A percentile compares a stretch with the other conserved stretches of the same genome.
phyloP scores from a whole-genome alignment of 129 eudicot species.

The Lactuca sativa region DNA sequence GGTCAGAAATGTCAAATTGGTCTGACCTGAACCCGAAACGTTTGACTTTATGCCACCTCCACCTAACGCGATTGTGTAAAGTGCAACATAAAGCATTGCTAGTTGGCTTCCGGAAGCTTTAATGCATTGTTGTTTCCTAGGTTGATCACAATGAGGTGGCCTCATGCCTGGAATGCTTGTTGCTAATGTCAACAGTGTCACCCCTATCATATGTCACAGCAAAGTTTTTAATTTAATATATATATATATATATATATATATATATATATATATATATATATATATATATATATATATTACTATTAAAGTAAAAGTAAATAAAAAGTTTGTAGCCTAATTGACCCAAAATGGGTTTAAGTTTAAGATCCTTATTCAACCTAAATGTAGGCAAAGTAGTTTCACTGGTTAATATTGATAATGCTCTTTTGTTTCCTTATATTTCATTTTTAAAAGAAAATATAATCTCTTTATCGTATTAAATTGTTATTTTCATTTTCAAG shows the following conservation, averaged over 20 bases:
- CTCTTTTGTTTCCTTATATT: too few relatives aligned
- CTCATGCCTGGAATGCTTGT: slow-evolving; percentile 75
- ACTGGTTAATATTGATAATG: too few relatives aligned
- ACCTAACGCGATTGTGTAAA: slow-evolving; percentile 90
- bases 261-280: slow-evolving; percentile 21
- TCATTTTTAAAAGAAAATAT: too few relatives aligned
- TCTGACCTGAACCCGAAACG: slow-evolving; percentile 95
- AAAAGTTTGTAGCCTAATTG: too few relatives aligned
- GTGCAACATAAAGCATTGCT: slow-evolving; percentile 72
- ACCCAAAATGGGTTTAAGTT: too few relatives aligned
- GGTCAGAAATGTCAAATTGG: slow-evolving; percentile 75
- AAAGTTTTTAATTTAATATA: not conserved
- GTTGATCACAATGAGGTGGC: slow-evolving; percentile 67
- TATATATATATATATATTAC: too few relatives aligned
- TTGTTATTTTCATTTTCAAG: too few relatives aligned
- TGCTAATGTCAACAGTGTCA: slow-evolving; percentile 68
- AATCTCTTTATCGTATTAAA: too few relatives aligned
- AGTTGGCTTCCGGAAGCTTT: slow-evolving; percentile 75
- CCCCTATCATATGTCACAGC: slow-evolving; percentile 63
- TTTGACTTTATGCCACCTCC: slow-evolving; percentile 97
- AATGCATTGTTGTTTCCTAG: slow-evolving; percentile 54
- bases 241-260: too few relatives aligned
- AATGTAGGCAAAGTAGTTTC: too few relatives aligned
- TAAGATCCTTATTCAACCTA: too few relatives aligned
- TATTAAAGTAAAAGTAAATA: too few relatives aligned